Conservation (phyloP, 192 early-diverging fungal species). For the Linnemannia zychae region DNA sequence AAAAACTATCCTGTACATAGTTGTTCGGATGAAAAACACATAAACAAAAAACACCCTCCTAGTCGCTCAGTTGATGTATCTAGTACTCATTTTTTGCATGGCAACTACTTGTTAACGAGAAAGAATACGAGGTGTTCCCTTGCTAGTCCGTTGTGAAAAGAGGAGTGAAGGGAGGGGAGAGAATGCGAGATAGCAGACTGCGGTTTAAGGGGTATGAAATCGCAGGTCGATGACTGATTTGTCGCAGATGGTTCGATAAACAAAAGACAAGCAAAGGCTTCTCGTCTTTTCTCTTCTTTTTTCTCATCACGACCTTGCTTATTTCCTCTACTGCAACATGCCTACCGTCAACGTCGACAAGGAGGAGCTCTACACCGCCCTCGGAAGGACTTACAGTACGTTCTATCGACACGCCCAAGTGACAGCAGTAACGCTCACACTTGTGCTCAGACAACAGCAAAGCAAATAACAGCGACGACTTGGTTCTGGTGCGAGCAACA, state of each 20-base stretch:
- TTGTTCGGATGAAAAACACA: background rate
- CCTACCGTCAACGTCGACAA: constrained; percentile 97
- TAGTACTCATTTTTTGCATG: background rate
- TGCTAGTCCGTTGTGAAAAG: background rate
- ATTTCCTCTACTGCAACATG: constrained; percentile 67
- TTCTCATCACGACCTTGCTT: constrained; percentile 1
- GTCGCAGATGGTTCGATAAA: background rate
- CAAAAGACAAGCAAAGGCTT: background rate
- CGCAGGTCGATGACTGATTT: background rate
- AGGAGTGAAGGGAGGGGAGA: background rate
- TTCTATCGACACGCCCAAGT: constrained; percentile 7
- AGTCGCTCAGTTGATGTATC: background rate
- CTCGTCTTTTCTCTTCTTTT: background rate
- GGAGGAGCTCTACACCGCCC: constrained; percentile 84
- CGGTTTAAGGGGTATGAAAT: constrained; percentile 2
- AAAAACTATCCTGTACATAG: constrained; percentile 6
- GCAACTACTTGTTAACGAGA: background rate
- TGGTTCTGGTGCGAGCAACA: background rate
- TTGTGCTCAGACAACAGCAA: background rate
- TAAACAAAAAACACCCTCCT: background rate
- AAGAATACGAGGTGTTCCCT: background rate
- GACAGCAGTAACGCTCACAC: too few relatives aligned
- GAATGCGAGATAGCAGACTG: background rate
- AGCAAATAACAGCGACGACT: constrained; percentile 13
- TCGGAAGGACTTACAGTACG: constrained; percentile 86